Evolutionary conservation across 192 early-diverging fungal genomes (phyloP), one percentile per base, ranked within the genome.

Genomic region (Linnemannia schmuckeri): DNA sequence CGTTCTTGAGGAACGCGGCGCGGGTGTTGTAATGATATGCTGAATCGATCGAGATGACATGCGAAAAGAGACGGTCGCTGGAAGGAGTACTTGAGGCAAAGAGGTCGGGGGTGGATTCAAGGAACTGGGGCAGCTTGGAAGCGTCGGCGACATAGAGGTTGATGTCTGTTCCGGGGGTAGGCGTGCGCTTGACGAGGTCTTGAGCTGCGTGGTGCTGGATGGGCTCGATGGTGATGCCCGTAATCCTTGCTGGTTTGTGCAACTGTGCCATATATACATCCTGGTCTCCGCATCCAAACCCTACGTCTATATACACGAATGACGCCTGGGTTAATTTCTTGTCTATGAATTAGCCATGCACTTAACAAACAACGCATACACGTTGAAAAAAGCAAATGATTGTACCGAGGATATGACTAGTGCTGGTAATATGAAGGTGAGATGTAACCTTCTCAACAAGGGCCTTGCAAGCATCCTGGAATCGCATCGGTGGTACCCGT

Each of bases 271-370:
- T 74, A 30, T 82, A 88, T 4, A 92, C 87, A 63, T 90, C 90
- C 55, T 90, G 90, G 55, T 92, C 91, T n/a, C 90, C 91, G 78
- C 91, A 92, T 12, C 91, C 91, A 81, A 89, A 92, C 0, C 90
- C 91, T 49, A 92, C 91, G 81, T 92, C 91, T 91, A 72, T 46
- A 27, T n/a, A 72, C 2, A 66, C 13, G 61, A 35, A 3, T 55
- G n/a, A 8, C 10, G 15, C 15, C 44, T 46, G 44, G 44, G 15
- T 46, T 46, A 46, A 12, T 46, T 46, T 15, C 12, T 46, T 46
- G 13, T 46, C 44, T 46, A 13, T 3, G 44, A 46, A 46, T 46
- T 46, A 46, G 15, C 44, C 18, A 2, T 52, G 18, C 49, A 52
- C 18, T 37, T 37, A 20, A 15, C 20, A 52, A 20, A 52, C 17